These are phyloP conservation scores for Malassezia japonica DNA, from an alignment of 1,284 basidiomycete species.

Conservation along the genomic window DNA sequence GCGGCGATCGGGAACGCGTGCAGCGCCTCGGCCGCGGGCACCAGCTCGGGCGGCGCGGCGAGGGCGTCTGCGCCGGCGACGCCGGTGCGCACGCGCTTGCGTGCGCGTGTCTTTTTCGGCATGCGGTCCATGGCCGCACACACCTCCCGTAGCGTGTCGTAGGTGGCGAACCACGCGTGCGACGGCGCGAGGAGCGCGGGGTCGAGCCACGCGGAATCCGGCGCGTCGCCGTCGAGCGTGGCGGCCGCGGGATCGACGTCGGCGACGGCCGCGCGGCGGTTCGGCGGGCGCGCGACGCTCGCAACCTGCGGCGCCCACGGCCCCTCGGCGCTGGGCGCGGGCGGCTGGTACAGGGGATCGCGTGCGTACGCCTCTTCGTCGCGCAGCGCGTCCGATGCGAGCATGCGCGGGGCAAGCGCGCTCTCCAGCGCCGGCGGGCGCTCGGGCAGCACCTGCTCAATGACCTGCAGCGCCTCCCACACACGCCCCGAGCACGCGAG, in stretches of 20 bases:
- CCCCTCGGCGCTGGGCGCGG: neutral
- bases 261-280: neutral
- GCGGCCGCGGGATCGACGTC: neutral
- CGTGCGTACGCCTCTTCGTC: slow-evolving; percentile 1
- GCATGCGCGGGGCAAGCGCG: neutral
- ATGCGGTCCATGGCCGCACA: neutral
- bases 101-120: neutral
- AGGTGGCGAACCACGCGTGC: slow-evolving; percentile 3
- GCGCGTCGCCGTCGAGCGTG: neutral
- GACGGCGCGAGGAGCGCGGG: neutral
- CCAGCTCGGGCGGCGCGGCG: neutral
- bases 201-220: neutral
- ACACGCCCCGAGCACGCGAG: slow-evolving; percentile 69
- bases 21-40: slow-evolving; percentile 6
- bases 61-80: neutral
- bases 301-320: neutral
- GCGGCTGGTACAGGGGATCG: slow-evolving; percentile 9
- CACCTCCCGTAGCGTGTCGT: slow-evolving; percentile 6
- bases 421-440: slow-evolving; percentile 4
- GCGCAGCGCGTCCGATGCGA: neutral
- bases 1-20: slow-evolving; percentile 5
- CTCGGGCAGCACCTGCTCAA: slow-evolving; percentile 62
- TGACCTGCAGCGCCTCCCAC: slow-evolving; percentile 69
- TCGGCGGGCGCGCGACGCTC: no score
- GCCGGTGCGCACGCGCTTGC: neutral